phyloP scores from a whole-genome alignment of 495 filamentous ascomycete species.

The Parathielavia appendiculata region DNA sequence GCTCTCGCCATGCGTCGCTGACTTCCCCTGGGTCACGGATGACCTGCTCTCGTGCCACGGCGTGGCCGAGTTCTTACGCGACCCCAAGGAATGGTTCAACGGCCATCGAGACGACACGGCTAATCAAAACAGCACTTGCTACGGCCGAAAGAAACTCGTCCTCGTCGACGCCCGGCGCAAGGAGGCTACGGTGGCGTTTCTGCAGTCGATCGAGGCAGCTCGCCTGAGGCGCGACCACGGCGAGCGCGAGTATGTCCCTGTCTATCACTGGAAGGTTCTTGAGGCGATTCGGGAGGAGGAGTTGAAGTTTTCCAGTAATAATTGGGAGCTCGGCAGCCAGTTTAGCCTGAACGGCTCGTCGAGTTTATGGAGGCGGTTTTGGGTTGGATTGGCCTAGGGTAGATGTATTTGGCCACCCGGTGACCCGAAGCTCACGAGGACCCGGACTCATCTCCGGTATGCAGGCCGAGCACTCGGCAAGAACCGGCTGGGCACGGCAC shows the following conservation, averaged over 20 bases:
- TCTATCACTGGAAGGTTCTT: constrained; percentile 50
- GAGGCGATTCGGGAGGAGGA: constrained; percentile 42
- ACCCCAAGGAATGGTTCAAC: constrained; percentile 32
- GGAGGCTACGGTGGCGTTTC: constrained; percentile 38
- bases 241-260: constrained; percentile 36
- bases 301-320: constrained; percentile 13
- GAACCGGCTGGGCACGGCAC: constrained; percentile 10
- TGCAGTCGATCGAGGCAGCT: constrained; percentile 32
- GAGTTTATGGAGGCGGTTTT: constrained; percentile 24
- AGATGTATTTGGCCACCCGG: too few relatives aligned
- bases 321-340: neutral
- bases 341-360: constrained; percentile 11
- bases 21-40: constrained; percentile 38
- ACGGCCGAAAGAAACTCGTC: constrained; percentile 34
- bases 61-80: constrained; percentile 26
- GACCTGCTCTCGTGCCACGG: constrained; percentile 42
- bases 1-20: constrained; percentile 43
- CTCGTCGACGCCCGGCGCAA: constrained; percentile 42
- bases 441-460: too few relatives aligned
- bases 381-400: constrained; percentile 25
- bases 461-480: neutral
- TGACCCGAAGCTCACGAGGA: too few relatives aligned
- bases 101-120: neutral
- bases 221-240: constrained; percentile 32
- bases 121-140: constrained; percentile 2